A percentile compares a stretch with the other conserved stretches of the same genome.
Evolutionary conservation across 352 stramenopile genomes (phyloP).

Genomic region (Saprolegnia parasitica): DNA sequence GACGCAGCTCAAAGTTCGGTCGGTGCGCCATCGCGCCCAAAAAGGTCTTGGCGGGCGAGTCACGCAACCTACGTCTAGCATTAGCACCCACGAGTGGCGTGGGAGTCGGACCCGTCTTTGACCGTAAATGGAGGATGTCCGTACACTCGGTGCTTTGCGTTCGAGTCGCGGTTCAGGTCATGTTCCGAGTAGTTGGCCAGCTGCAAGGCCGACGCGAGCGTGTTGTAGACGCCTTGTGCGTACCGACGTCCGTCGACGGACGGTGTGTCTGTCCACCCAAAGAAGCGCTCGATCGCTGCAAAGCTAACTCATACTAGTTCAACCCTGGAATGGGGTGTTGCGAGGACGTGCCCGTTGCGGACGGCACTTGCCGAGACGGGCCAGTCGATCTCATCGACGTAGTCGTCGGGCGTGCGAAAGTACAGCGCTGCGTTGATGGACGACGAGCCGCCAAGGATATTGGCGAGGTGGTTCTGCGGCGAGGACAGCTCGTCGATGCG

Average conservation of each 20-base stretch:
- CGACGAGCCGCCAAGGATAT: constrained; percentile 76
- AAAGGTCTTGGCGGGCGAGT: constrained; percentile 55
- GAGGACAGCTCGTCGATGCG: constrained; percentile 47
- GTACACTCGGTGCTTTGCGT: constrained; percentile 52
- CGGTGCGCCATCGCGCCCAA: constrained; percentile 41
- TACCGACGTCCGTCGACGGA: constrained; percentile 48
- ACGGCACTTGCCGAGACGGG: constrained; percentile 55
- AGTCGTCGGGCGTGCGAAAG: constrained; percentile 56
- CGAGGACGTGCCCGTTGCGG: constrained; percentile 29
- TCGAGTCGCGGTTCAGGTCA: constrained; percentile 43
- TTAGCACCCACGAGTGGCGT: too few species aligned
- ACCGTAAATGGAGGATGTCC: constrained; percentile 49
- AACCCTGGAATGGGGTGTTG: neutral
- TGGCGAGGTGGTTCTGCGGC: constrained; percentile 54
- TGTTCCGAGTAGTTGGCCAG: constrained; percentile 41
- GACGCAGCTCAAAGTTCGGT: constrained; percentile 53
- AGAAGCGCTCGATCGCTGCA: constrained; percentile 43
- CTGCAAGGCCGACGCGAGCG: constrained; percentile 41
- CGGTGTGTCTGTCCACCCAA: constrained; percentile 48
- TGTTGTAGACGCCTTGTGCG: constrained; percentile 47
- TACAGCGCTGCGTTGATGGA: constrained; percentile 85
- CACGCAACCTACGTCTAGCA: constrained; percentile 31
- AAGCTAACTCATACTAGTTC: constrained; percentile 38
- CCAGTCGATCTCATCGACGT: constrained; percentile 44
- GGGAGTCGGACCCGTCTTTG: constrained; percentile 38